Conservation (phyloP, 331 rosid genomes). For the Malus hybrid region DNA sequence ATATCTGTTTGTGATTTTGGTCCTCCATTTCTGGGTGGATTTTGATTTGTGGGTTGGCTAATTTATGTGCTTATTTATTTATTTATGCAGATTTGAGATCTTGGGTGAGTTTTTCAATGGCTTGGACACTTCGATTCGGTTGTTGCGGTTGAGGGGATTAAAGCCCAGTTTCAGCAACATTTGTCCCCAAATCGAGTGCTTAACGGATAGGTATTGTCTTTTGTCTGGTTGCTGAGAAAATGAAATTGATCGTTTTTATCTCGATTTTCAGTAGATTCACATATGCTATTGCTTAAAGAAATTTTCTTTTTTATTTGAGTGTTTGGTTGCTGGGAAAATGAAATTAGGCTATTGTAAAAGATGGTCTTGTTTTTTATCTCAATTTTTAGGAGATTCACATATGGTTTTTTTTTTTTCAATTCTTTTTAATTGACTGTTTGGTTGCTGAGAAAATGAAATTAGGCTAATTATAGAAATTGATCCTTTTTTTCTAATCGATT, state of each 20-base stretch:
- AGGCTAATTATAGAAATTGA: too few relatives aligned
- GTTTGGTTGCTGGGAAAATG: too few relatives aligned
- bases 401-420: too few relatives aligned
- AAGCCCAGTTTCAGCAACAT: conserved; percentile 38
- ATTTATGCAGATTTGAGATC: not conserved
- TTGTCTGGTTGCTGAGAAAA: not conserved
- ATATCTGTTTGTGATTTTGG: not conserved
- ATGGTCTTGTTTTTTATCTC: not conserved
- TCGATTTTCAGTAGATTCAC: too few relatives aligned
- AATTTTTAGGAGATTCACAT: not conserved
- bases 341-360: not conserved
- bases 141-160: conserved; percentile 31
- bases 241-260: not conserved
- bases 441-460: too few relatives aligned
- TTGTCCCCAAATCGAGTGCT: conserved; percentile 37
- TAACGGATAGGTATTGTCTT: conserved; percentile 52
- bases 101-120: not conserved
- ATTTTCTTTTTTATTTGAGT: too few relatives aligned
- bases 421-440: too few relatives aligned
- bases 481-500: too few relatives aligned
- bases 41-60: not conserved
- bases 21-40: not conserved
- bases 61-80: not conserved
- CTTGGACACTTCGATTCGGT: not conserved
- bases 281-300: too few relatives aligned